These are phyloP conservation scores for Termitomyces sp. DNA, from an alignment of 768 basidiomycete genomes.

Conservation along the genomic window DNA sequence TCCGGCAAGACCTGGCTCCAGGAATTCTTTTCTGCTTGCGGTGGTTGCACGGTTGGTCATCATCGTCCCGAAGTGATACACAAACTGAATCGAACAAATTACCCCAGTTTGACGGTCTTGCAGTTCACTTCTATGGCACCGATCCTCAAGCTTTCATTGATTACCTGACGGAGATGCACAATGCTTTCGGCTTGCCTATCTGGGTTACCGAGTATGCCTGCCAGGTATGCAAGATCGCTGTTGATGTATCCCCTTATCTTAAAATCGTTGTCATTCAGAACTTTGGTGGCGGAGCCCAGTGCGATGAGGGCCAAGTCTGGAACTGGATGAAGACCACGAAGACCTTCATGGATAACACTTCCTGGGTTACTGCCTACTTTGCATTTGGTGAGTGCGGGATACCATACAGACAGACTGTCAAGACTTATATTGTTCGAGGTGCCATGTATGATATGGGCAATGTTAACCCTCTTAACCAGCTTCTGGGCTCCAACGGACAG, in stretches of 20 bases:
- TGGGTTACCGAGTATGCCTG: slow-evolving; percentile 75
- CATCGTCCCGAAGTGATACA: background rate
- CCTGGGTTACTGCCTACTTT: slow-evolving; percentile 41
- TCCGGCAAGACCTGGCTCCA: slow-evolving; percentile 63
- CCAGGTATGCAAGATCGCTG: slow-evolving; percentile 35
- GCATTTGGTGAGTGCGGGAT: slow-evolving; percentile 55
- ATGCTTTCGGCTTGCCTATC: slow-evolving; percentile 39
- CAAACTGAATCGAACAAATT: slow-evolving; percentile 1
- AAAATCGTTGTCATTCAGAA: slow-evolving; percentile 33
- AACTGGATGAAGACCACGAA: slow-evolving; percentile 45
- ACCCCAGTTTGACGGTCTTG: slow-evolving; percentile 50
- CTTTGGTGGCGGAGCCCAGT: slow-evolving; percentile 48
- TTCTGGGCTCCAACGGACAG: slow-evolving; percentile 42
- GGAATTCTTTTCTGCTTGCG: slow-evolving; percentile 52
- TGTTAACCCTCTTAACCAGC: slow-evolving; percentile 52
- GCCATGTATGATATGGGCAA: slow-evolving; percentile 51
- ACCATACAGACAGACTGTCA: background rate
- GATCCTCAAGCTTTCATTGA: slow-evolving; percentile 42
- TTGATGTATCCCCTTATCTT: background rate
- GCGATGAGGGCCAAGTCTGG: slow-evolving; percentile 36
- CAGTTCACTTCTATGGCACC: slow-evolving; percentile 71
- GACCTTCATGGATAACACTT: slow-evolving; percentile 41
- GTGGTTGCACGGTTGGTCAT: slow-evolving; percentile 48
- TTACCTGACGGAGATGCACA: slow-evolving; percentile 47
- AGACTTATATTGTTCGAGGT: slow-evolving; percentile 32